Evolutionary conservation across 1,139 yeast genomes (phyloP), one percentile per base, ranked within the genome.

Genomic region (Sugiyamaella neomexicana): DNA sequence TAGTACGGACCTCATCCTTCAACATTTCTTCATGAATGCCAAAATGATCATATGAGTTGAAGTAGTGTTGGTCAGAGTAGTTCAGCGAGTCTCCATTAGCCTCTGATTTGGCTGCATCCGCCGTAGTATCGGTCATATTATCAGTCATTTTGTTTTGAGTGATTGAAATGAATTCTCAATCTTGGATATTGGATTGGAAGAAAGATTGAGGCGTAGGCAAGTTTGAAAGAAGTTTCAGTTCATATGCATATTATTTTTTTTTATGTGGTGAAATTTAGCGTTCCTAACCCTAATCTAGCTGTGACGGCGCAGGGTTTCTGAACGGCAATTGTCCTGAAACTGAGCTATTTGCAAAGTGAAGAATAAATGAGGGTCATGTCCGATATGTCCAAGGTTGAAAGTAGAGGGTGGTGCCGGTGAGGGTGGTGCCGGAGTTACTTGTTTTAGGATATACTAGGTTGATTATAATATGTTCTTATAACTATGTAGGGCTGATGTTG

Each of bases 1-100:
- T 77, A 7, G 99, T 95, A 72, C 99, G 84, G 40, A 90, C 89
- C 54, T 89, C 82, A 71, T 95, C 99, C 73, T 93, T 95, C 68
- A 95, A 83, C 99, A 95, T 95, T 72, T 91, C 98, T 74, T 95
- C 99, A 69, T 95, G 99, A 68, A 95, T 95, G 54, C 97, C 97
- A 68, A 89, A 91, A 71, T 93, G 98, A 70, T 93, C 98, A 67
- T 93, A 93, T 2, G 98, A 91, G 50, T 86, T 81, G 75, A 93
- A 93, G 75, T 93, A 93, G 70, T 91, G 98, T 72, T 89, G 93
- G 68, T 90, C 97, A 45, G 83, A 47, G 15, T 39, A 47, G 46
- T 47, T 47, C 12, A 47, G 40, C 9, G 48, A 25, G 16, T 47
- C 45, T 10, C 50, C 50, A 37, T 46, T 46, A 27, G 50, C 42